A percentile compares a stretch with the other conserved stretches of the same genome.
Conservation (phyloP, 1,284 basidiomycete genomes). For the Wallemia ichthyophaga region DNA sequence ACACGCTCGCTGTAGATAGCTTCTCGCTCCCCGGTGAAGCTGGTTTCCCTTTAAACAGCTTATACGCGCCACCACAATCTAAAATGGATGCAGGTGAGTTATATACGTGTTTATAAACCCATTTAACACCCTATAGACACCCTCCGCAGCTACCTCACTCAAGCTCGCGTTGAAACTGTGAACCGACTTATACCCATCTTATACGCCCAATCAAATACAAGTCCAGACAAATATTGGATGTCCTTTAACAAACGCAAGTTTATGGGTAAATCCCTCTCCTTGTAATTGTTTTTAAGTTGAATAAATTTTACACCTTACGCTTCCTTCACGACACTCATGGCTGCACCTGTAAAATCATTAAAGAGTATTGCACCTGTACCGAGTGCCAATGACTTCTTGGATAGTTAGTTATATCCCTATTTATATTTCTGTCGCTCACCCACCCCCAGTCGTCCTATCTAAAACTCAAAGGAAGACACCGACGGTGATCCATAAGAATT, state of each 20-base stretch:
- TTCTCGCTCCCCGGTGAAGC: slow-evolving; percentile 90
- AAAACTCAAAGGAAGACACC: slow-evolving; percentile 92
- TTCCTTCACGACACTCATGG: neutral
- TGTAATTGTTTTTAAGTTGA: neutral
- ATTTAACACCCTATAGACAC: slow-evolving; percentile 26
- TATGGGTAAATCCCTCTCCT: slow-evolving; percentile 30
- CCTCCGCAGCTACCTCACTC: slow-evolving; percentile 65
- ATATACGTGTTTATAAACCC: neutral
- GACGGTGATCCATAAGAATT: slow-evolving; percentile 94
- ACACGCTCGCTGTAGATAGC: slow-evolving; percentile 68
- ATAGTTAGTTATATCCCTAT: slow-evolving; percentile 15
- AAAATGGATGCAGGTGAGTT: slow-evolving; percentile 52
- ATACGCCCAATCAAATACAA: slow-evolving; percentile 55
- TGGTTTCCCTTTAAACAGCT: slow-evolving; percentile 68
- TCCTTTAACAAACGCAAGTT: slow-evolving; percentile 89
- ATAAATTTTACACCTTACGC: neutral
- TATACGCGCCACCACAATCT: slow-evolving; percentile 53
- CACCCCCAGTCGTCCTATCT: slow-evolving; percentile 22
- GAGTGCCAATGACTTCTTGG: slow-evolving; percentile 75
- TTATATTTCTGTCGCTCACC: neutral
- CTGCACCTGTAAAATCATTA: slow-evolving; percentile 40
- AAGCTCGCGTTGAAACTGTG: slow-evolving; percentile 73
- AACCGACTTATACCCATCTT: slow-evolving; percentile 57
- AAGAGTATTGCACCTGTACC: slow-evolving; percentile 94
- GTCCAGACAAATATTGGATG: slow-evolving; percentile 99